Evolutionary conservation across 192 early-diverging fungal species (phyloP), one percentile per base, ranked within the genome.

Genomic region (Entophlyctis luteolus): DNA sequence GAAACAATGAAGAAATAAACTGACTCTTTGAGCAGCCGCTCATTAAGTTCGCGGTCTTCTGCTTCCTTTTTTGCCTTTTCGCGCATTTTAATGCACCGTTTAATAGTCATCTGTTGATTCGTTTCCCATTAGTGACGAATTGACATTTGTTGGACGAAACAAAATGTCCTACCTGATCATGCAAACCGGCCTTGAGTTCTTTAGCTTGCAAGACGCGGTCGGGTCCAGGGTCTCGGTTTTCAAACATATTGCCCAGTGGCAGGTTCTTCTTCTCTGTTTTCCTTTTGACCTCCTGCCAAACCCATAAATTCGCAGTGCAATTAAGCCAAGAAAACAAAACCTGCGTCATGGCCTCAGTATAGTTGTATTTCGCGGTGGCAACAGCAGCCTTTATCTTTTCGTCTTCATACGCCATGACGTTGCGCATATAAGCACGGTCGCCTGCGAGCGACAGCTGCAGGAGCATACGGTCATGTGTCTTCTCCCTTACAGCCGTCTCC

Each of bases 181-280:
- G 48, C 33, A 81, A 36, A 2, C 69, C 72, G 3, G 52, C 58
- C 4, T 67, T 54, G 2, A 79, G 38, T 36, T 71, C 46, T 29
- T 70, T 55, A 4, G 49, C 67, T 36, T 76, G 65, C 18, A 52
- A 42, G 10, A 63, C 57, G 18, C 57, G 35, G 62, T 78, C 70
- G 8, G 79, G 67, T 27, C 66, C 66, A 5, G 59, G 67, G 48
- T 70, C n/a, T n/a, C n/a, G n/a, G n/a, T n/a, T n/a, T n/a, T n/a
- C n/a, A n/a, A n/a, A n/a, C n/a, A n/a, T n/a, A n/a, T n/a, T n/a
- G n/a, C n/a, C n/a, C n/a, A n/a, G n/a, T n/a, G n/a, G n/a, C n/a
- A n/a, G n/a, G n/a, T n/a, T n/a, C 84, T 98, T 98, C 77, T 98
- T 93, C 79, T 90, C 92, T 56, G 89, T 85, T 72, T 95, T 91